These are phyloP conservation scores for Penicillium taxi DNA, from an alignment of 495 filamentous ascomycete genomes.

Conservation along the genomic window DNA sequence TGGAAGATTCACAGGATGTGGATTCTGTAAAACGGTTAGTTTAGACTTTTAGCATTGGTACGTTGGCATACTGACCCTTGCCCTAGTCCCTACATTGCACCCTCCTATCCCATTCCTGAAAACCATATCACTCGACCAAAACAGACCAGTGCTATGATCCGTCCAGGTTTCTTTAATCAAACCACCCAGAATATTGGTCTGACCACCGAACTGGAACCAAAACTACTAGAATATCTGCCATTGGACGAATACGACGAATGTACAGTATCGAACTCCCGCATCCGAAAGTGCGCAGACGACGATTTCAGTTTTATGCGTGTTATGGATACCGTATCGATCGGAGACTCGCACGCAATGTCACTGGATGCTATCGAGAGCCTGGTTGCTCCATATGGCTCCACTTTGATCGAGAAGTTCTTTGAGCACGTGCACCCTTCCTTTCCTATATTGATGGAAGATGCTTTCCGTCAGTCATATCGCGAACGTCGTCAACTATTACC, in stretches of 20 bases:
- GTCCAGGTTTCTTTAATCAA: slow-evolving; percentile 37
- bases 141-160: slow-evolving; percentile 24
- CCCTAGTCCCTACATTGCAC: slow-evolving; percentile 21
- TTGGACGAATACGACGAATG: slow-evolving; percentile 37
- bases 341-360: slow-evolving; percentile 48
- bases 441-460: slow-evolving; percentile 79
- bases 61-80: slow-evolving; percentile 3
- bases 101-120: slow-evolving; percentile 18
- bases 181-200: slow-evolving; percentile 45
- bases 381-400: slow-evolving; percentile 72
- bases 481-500: slow-evolving; percentile 73
- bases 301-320: slow-evolving; percentile 72
- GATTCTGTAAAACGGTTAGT: slow-evolving; percentile 41
- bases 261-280: slow-evolving; percentile 31
- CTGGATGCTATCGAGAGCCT: slow-evolving; percentile 74
- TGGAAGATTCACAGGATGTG: slow-evolving; percentile 32
- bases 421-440: slow-evolving; percentile 81
- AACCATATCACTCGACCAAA: slow-evolving; percentile 19
- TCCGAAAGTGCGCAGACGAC: slow-evolving; percentile 73
- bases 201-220: slow-evolving; percentile 47
- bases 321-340: slow-evolving; percentile 27
- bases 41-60: background rate
- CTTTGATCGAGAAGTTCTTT: slow-evolving; percentile 81
- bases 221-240: slow-evolving; percentile 40
- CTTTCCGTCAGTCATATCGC: slow-evolving; percentile 80